Conservation (phyloP, 805 yeast genomes). For the Schwanniomyces sp. region DNA sequence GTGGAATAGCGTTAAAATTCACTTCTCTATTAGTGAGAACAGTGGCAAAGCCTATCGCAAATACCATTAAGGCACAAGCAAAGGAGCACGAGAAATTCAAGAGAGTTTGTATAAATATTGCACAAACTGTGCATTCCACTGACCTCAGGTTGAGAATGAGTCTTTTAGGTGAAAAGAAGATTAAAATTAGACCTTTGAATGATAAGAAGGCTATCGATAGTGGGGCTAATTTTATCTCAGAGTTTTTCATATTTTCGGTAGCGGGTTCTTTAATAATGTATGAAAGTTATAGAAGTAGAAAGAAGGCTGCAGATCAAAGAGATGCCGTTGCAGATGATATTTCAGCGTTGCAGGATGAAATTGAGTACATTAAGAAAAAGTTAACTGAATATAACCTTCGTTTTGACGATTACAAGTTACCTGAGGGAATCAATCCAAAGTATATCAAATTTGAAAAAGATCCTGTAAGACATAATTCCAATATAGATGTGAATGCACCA, state of each 20-base stretch:
- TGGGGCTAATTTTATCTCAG: conserved; percentile 80
- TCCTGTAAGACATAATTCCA: background rate
- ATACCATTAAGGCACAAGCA: conserved; percentile 69
- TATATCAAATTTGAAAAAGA: conserved; percentile 10
- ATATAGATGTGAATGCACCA: background rate
- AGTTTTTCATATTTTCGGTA: conserved; percentile 72
- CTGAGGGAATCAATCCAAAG: conserved; percentile 22
- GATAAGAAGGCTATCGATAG: conserved; percentile 79
- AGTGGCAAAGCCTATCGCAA: conserved; percentile 77
- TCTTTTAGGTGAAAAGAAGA: conserved; percentile 52
- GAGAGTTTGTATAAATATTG: conserved; percentile 61
- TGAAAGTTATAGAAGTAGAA: conserved; percentile 67
- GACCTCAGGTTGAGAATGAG: conserved; percentile 64
- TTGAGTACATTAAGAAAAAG: conserved; percentile 54
- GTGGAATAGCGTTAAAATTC: conserved; percentile 73
- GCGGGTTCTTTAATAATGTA: conserved; percentile 75
- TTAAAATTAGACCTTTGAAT: conserved; percentile 72
- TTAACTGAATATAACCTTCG: conserved; percentile 40
- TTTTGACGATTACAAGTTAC: conserved; percentile 51
- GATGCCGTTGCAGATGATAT: conserved; percentile 76
- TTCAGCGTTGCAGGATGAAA: conserved; percentile 65
- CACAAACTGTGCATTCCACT: conserved; percentile 68
- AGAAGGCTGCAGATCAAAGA: conserved; percentile 60
- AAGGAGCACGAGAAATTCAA: conserved; percentile 67
- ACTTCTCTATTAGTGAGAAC: conserved; percentile 72